A percentile compares a stretch with the other conserved stretches of the same genome.
Conservation (phyloP, 495 filamentous ascomycete species). For the Astrocystis sublimbata region DNA sequence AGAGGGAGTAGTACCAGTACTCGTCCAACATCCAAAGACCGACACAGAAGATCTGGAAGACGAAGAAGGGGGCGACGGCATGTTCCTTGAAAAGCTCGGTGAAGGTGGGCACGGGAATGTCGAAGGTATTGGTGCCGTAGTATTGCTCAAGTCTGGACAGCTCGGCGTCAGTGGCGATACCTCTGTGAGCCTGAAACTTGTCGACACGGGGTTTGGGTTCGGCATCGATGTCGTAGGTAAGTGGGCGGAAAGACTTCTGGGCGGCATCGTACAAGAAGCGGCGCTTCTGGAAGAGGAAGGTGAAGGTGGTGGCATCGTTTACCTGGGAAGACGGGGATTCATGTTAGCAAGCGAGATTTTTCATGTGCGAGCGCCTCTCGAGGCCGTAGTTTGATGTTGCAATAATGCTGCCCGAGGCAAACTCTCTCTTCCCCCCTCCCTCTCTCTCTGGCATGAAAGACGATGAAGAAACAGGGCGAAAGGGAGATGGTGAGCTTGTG, state of each 20-base stretch:
- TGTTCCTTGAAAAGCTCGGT: slow-evolving; percentile 97
- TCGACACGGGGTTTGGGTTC: slow-evolving; percentile 76
- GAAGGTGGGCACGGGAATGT: slow-evolving; percentile 95
- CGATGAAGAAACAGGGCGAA: neutral
- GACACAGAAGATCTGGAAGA: slow-evolving; percentile 98
- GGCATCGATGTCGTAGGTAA: slow-evolving; percentile 81
- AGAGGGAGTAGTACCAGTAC: slow-evolving; percentile 99
- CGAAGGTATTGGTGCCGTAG: slow-evolving; percentile 96
- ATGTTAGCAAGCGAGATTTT: neutral
- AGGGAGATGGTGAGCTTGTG: neutral
- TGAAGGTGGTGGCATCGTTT: slow-evolving; percentile 70
- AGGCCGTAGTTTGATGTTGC: neutral
- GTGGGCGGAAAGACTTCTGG: slow-evolving; percentile 69
- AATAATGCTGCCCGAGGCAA: too few species aligned
- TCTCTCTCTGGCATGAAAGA: neutral
- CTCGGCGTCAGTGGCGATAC: slow-evolving; percentile 69
- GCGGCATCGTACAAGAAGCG: slow-evolving; percentile 83
- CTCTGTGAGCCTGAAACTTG: slow-evolving; percentile 74
- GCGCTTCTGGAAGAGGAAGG: slow-evolving; percentile 97
- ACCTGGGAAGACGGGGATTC: slow-evolving; percentile 42
- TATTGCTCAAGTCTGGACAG: slow-evolving; percentile 79
- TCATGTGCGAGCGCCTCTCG: neutral
- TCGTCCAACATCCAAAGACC: slow-evolving; percentile 98
- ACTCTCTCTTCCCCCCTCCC: too few species aligned
- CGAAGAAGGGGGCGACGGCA: slow-evolving; percentile 97